Conservation (phyloP, 257 asterid genomes). For the Solanum pinnatisectum region DNA sequence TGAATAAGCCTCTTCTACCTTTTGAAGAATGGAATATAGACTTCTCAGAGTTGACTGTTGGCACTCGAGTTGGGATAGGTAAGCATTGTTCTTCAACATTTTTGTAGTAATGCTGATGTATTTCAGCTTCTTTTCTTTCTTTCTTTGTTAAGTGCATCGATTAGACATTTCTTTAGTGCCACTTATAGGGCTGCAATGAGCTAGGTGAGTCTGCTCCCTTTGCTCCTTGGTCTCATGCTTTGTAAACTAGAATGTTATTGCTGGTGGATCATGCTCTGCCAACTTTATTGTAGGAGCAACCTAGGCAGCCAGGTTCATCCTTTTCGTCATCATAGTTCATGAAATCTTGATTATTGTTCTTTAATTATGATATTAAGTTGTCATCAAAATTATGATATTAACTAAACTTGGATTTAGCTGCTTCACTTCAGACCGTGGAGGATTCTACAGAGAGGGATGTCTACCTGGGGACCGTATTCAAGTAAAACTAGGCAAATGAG, state of each 20-base stretch:
- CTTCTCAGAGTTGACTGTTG: slow-evolving; percentile 75
- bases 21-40: slow-evolving; percentile 92
- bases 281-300: background rate
- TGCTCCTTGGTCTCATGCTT: background rate
- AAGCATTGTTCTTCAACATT: slow-evolving; percentile 12
- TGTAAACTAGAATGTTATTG: background rate
- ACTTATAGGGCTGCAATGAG: background rate
- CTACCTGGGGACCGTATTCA: background rate
- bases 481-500: background rate
- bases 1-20: slow-evolving; percentile 71
- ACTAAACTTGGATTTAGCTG: background rate
- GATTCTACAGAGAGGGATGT: background rate
- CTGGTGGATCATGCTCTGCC: background rate
- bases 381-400: background rate
- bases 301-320: background rate
- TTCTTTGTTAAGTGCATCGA: background rate
- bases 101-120: background rate
- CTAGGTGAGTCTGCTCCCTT: background rate
- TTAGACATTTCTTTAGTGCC: background rate
- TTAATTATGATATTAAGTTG: background rate
- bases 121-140: background rate
- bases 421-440: background rate
- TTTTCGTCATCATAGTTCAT: background rate
- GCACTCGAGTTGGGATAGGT: slow-evolving; percentile 98
- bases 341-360: background rate